Evolutionary conservation across 2,329 filamentous ascomycete genomes (phyloP).

Genomic region (Aspergillus calidoustus): DNA sequence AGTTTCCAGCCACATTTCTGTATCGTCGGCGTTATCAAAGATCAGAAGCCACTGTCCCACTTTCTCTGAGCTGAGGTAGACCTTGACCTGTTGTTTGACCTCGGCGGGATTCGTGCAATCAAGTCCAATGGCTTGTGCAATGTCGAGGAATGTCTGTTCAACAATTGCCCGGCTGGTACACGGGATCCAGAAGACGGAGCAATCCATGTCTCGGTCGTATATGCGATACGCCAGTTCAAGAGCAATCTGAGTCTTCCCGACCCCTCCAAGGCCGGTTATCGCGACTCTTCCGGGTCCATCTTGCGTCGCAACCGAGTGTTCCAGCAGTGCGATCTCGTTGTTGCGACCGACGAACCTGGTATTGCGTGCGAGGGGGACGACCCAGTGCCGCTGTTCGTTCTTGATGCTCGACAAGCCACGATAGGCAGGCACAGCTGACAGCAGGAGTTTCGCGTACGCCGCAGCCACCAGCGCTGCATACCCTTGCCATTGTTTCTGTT

Average conservation of each 20-base stretch:
- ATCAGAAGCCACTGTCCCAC: background rate
- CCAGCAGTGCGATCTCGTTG: background rate
- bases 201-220: background rate
- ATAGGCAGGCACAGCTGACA: background rate
- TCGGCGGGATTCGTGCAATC: background rate
- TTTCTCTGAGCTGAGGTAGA: background rate
- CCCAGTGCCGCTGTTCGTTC: background rate
- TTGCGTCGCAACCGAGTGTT: background rate
- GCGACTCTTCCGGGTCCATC: background rate
- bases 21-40: background rate
- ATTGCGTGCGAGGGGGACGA: background rate
- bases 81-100: background rate
- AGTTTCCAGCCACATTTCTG: background rate
- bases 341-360: background rate
- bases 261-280: background rate
- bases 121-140: background rate
- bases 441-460: background rate
- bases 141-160: background rate
- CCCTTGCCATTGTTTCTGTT: background rate
- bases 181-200: background rate
- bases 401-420: background rate
- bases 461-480: background rate
- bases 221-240: background rate
- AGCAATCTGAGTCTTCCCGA: background rate
- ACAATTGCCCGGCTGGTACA: background rate